phyloP scores from a whole-genome alignment of 305 asterid species.

The Ilex paraguariensis region DNA sequence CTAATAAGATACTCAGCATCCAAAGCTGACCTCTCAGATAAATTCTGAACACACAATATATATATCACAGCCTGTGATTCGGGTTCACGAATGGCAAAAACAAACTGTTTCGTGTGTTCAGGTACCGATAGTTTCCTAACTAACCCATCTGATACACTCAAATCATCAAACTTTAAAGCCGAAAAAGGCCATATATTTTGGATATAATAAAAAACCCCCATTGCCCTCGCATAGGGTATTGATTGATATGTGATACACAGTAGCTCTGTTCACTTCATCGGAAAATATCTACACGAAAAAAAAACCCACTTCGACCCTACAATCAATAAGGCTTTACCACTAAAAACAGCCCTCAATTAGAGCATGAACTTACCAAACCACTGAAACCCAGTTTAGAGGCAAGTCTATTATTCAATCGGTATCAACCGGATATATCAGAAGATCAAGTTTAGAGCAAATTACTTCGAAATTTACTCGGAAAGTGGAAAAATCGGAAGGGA shows the following conservation, averaged over 20 bases:
- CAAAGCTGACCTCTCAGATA: slow-evolving; percentile 71
- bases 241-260: background rate
- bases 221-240: slow-evolving; percentile 8
- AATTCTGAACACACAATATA: slow-evolving; percentile 71
- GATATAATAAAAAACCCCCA: slow-evolving; percentile 41
- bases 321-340: no score
- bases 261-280: no score
- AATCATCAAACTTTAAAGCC: slow-evolving; percentile 40
- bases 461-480: no score
- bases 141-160: slow-evolving; percentile 64
- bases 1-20: slow-evolving; percentile 77
- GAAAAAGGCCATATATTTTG: slow-evolving; percentile 72
- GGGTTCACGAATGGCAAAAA: slow-evolving; percentile 69
- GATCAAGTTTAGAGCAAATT: no score
- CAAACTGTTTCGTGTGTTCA: slow-evolving; percentile 72
- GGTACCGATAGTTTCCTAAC: slow-evolving; percentile 53
- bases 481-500: no score
- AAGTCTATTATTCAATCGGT: no score
- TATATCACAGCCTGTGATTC: slow-evolving; percentile 59
- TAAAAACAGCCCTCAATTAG: no score
- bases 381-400: no score
- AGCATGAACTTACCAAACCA: no score
- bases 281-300: no score
- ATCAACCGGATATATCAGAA: no score
- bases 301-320: no score